Percentiles rank a stretch among this genome's conserved stretches.
Evolutionary conservation across 176 grass and related monocot species (phyloP).

Genomic region (Dendrocalamus sinicus): DNA sequence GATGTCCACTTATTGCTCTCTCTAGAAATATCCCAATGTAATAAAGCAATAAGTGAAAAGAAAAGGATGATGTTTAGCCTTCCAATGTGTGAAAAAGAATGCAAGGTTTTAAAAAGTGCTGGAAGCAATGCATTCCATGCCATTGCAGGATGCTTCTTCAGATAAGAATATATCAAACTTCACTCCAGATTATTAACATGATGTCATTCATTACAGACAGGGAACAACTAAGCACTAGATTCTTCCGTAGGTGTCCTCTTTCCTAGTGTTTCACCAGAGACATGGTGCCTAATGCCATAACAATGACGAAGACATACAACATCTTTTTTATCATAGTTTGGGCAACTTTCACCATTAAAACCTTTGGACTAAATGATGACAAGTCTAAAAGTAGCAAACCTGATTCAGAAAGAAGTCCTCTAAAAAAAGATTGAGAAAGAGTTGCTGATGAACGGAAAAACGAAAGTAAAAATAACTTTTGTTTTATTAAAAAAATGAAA

Average conservation of each 20-base stretch:
- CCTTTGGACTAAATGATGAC: neutral
- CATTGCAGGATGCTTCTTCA: neutral
- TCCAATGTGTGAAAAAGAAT: neutral
- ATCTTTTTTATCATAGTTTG: neutral
- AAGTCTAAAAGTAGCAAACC: neutral
- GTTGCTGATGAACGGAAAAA: neutral
- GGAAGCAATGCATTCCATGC: conserved; percentile 22
- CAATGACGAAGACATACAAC: neutral
- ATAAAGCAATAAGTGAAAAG: conserved; percentile 17
- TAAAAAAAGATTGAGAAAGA: neutral
- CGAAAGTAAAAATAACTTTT: neutral
- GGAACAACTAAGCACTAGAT: neutral
- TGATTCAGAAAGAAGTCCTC: neutral
- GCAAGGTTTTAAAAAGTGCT: conserved; percentile 11
- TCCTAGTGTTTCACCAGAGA: neutral
- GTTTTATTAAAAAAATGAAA: neutral
- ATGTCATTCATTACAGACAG: neutral
- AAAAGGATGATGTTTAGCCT: conserved; percentile 12
- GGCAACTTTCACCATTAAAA: neutral
- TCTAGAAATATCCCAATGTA: conserved; percentile 15
- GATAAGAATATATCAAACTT: neutral
- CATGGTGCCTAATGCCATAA: neutral
- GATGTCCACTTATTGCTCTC: conserved; percentile 29
- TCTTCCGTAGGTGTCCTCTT: neutral
- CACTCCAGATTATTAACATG: neutral